Conservation (phyloP, 2,329 filamentous ascomycete species). For the Didymosphaeria variabile region DNA sequence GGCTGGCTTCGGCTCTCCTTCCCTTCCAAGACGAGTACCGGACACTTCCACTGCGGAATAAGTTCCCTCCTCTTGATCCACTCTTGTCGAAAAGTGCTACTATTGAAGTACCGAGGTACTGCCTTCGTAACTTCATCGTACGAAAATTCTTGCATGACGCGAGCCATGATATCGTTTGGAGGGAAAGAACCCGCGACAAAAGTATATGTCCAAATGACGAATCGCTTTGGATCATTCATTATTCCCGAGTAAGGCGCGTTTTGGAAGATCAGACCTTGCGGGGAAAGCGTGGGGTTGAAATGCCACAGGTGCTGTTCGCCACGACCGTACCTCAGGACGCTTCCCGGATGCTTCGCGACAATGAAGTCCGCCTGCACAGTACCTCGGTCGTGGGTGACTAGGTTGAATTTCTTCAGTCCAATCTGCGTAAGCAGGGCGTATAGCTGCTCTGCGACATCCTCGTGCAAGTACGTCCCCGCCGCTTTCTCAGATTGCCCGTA, state of each 20-base stretch:
- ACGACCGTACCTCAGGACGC: neutral
- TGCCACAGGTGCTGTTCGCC: constrained; percentile 6
- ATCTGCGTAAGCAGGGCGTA: neutral
- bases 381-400: neutral
- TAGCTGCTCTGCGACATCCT: constrained; percentile 4
- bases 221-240: constrained; percentile 2
- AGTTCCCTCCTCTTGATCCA: constrained; percentile 1
- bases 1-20: constrained; percentile 4
- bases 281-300: constrained; percentile 3
- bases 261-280: neutral
- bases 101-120: constrained; percentile 5
- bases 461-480: neutral
- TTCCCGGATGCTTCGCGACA: constrained; percentile 2
- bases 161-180: constrained; percentile 1
- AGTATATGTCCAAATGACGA: constrained; percentile 2
- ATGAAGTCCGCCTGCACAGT: constrained; percentile 5
- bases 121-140: constrained; percentile 1
- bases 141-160: constrained; percentile 2
- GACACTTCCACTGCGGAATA: neutral
- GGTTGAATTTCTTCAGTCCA: neutral
- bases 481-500: constrained; percentile 5
- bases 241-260: neutral
- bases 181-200: constrained; percentile 6
- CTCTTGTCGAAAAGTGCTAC: neutral
- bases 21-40: neutral